Percentiles rank a stretch among this genome's conserved stretches.
Evolutionary conservation across 257 asterid genomes (phyloP).

Genomic region (Solanum etuberosum): DNA sequence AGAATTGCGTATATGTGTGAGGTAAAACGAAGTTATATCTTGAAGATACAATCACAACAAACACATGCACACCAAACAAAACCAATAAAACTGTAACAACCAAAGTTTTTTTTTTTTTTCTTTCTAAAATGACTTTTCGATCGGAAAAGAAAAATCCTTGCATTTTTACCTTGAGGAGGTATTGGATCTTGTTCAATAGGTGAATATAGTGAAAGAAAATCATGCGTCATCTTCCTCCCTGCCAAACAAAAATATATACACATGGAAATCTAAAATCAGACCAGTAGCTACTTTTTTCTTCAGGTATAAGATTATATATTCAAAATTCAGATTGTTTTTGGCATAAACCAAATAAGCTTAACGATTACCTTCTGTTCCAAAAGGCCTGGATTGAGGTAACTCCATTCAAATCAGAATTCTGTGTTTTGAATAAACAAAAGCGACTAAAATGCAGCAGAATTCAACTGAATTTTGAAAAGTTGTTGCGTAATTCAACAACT

Average conservation of each 20-base stretch:
- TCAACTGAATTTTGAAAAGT: constrained; percentile 2
- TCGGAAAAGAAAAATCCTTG: neutral
- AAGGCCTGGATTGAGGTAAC: constrained; percentile 57
- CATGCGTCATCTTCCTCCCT: constrained; percentile 61
- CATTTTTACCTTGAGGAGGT: constrained; percentile 41
- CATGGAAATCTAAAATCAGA: neutral
- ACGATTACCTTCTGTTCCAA: constrained; percentile 50
- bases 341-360: neutral
- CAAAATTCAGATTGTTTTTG: neutral
- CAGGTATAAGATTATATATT: neutral
- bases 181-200: constrained; percentile 79
- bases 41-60: neutral
- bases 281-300: neutral
- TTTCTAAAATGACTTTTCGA: neutral
- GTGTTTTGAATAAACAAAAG: neutral
- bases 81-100: neutral
- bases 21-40: neutral
- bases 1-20: neutral
- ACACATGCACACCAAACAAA: neutral
- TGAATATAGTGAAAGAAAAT: constrained; percentile 83
- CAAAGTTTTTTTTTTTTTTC: neutral
- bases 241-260: neutral
- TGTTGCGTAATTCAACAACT: neutral
- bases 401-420: constrained; percentile 37
- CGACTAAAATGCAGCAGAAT: neutral